Conservation (phyloP, 768 basidiomycete genomes). For the Agrocybe pediades region DNA sequence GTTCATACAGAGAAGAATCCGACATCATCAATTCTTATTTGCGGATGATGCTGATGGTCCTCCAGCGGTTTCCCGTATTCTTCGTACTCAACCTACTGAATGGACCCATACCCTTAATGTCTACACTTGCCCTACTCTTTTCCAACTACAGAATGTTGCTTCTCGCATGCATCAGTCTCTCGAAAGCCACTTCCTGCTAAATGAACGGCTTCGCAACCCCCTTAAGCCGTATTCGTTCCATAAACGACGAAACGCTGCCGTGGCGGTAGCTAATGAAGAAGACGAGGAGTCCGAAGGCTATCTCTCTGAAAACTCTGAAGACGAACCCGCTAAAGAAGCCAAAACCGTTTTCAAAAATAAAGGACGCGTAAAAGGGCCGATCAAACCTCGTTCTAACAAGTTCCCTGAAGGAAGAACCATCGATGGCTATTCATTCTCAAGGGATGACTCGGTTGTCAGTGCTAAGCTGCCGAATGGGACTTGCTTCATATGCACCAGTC, state of each 20-base stretch:
- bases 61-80: neutral
- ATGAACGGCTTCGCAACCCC: too few species aligned
- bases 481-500: conserved; percentile 22
- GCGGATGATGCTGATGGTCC: neutral
- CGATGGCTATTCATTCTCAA: neutral
- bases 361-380: neutral
- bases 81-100: too few species aligned
- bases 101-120: conserved; percentile 1
- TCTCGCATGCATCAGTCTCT: neutral
- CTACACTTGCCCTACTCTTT: neutral
- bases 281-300: too few species aligned
- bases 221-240: too few species aligned
- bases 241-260: too few species aligned
- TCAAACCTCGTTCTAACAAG: neutral
- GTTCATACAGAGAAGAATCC: too few species aligned
- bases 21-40: neutral
- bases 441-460: conserved; percentile 7
- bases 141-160: neutral
- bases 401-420: conserved; percentile 1
- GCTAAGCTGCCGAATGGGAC: conserved; percentile 4
- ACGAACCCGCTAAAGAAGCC: too few species aligned
- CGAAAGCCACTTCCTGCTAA: neutral
- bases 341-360: too few species aligned
- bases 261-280: too few species aligned
- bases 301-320: too few species aligned